Evolutionary conservation across 2,329 filamentous ascomycete genomes (phyloP), one percentile per base, ranked within the genome.

Genomic region (Ophiostoma montium): DNA sequence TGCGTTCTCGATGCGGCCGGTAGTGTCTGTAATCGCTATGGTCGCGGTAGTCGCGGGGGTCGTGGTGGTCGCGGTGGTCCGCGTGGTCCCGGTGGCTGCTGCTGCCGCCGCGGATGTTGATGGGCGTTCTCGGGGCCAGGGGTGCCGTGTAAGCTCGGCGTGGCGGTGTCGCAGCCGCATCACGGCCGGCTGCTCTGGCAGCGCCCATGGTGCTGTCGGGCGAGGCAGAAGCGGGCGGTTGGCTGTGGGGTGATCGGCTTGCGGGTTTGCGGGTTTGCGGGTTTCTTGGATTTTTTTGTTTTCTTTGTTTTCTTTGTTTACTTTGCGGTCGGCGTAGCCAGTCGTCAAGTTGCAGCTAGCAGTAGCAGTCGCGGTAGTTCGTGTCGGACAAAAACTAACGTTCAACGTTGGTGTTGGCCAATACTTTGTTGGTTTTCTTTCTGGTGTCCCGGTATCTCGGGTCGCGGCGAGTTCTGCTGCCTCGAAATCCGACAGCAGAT

Each of bases 61-160:
- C 23, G 4, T 8, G 23, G 23, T 23, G 36, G 36, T 13, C 31
- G 31, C 32, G 33, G 18, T 12, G n/a, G 5, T 42, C 39, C 15
- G 23, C 39, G n/a, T 47, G 42, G 11, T 44, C 42, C 9, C 30
- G 39, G 19, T 39, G 39, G 19, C 41, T 48, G 21, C 30, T 46
- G 31, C 35, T 35, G 27, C 47, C 11, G 19, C 43, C 23, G 21
- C 31, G n/a, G 38, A 41, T 50, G 35, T n/a, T 39, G 33, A 42
- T 48, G 23, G 36, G 38, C 10, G 38, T 32, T 5, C 35, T 44
- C 7, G 36, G 49, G 21, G 35, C 19, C 8, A 53, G 9, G 15
- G 52, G 49, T 13, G 52, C 48, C n/a, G 52, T 53, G n/a, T 49
- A 47, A 10, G 49, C 35, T 33, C 52, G 52, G 39, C 52, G 52